Percentiles rank a stretch among this genome's conserved stretches.
phyloP scores from a whole-genome alignment of 306 rosid genomes.

The Castanospermum australe region DNA sequence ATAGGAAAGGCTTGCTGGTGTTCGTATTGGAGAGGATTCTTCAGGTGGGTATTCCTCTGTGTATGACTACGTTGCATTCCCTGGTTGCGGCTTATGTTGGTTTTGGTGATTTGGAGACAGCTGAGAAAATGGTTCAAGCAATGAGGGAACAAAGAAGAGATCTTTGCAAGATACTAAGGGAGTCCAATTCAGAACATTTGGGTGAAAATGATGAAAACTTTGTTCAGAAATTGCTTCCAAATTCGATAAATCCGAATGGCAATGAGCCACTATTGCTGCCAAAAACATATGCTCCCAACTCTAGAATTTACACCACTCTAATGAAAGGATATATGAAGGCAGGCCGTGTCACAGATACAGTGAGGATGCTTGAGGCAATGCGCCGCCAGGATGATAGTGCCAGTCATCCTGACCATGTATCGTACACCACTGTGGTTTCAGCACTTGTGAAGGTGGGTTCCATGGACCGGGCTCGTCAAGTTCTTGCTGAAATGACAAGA shows the following conservation, averaged over 20 bases:
- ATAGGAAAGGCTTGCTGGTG: conserved; percentile 69
- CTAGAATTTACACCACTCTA: conserved; percentile 84
- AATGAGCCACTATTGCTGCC: conserved; percentile 65
- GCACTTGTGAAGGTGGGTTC: conserved; percentile 78
- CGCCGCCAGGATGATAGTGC: conserved; percentile 63
- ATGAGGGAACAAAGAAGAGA: conserved; percentile 88
- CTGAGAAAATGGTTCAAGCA: conserved; percentile 84
- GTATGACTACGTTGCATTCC: conserved; percentile 74
- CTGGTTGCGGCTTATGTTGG: conserved; percentile 85
- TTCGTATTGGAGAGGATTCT: conserved; percentile 79
- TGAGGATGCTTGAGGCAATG: conserved; percentile 90
- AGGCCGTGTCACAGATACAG: conserved; percentile 78
- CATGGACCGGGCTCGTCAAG: conserved; percentile 86
- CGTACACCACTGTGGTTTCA: conserved; percentile 89
- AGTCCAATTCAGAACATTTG: conserved; percentile 29
- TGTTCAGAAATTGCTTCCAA: conserved; percentile 78
- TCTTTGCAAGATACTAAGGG: conserved; percentile 63
- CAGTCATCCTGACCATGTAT: conserved; percentile 90
- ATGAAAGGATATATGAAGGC: conserved; percentile 95
- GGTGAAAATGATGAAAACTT: conserved; percentile 27
- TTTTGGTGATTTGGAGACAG: conserved; percentile 68
- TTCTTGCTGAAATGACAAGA: conserved; percentile 88
- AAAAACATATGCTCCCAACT: conserved; percentile 55
- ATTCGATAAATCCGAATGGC: conserved; percentile 31
- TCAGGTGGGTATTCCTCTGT: conserved; percentile 53